Percentiles rank a stretch among this genome's conserved stretches.
These are phyloP conservation scores for Volvox africanus DNA, from an alignment of 139 green algal genomes.

Conservation along the genomic window DNA sequence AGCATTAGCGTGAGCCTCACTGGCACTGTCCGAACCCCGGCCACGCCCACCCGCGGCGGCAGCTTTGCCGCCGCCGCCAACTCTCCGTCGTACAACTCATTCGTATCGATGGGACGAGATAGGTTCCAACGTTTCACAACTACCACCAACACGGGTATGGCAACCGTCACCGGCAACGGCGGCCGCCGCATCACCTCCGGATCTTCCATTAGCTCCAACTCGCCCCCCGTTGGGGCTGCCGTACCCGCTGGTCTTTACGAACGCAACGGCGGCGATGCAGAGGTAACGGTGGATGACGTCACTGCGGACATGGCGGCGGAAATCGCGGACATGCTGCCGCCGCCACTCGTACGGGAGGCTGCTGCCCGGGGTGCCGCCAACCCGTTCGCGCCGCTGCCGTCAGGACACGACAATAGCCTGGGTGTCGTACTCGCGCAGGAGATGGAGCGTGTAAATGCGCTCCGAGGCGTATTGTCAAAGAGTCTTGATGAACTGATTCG, in stretches of 20 bases:
- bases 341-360: constrained; percentile 53
- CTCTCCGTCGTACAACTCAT: background rate
- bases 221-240: background rate
- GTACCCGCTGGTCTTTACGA: background rate
- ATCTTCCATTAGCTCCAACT: background rate
- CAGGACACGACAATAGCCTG: constrained; percentile 78
- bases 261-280: background rate
- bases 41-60: background rate
- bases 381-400: constrained; percentile 61
- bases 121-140: background rate
- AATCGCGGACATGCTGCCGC: constrained; percentile 64
- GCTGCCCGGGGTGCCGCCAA: constrained; percentile 40
- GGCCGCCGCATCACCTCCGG: background rate
- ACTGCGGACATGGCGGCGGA: constrained; percentile 60
- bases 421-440: constrained; percentile 77
- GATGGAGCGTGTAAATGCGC: constrained; percentile 40
- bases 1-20: constrained; percentile 51
- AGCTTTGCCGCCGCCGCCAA: background rate
- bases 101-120: background rate
- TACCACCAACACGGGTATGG: background rate
- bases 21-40: background rate
- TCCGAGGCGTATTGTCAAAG: constrained; percentile 26
- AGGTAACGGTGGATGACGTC: constrained; percentile 56
- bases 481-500: constrained; percentile 68
- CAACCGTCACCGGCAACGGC: background rate